Base-by-base conservation (phyloP, 352 stramenopile species). In the Pythium volutum region DNA sequence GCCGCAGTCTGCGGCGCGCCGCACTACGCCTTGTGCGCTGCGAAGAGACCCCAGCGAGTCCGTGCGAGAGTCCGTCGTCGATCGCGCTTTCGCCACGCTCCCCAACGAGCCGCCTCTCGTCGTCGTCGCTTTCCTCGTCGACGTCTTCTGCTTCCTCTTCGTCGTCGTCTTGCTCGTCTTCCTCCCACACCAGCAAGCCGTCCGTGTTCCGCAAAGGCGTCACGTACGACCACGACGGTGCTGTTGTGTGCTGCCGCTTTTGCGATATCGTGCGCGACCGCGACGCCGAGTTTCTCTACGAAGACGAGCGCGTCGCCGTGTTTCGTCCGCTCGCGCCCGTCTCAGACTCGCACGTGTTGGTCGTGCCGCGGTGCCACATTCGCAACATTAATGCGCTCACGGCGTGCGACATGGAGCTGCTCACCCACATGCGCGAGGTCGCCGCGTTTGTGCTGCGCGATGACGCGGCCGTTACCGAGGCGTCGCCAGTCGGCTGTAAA, bases 341-440 rank as follows among this genome's bases (percentile, higher is more conserved):
- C 26, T 81, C 81, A 16, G 71, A 77, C 20, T 89, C 77, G 38
- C 86, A 95, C 64, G 81, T 93, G 22, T 67, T 95, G 45, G 83
- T 95, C 27, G 86, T 95, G 42, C 86, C 86, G 18, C 83, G 84
- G 29, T 79, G 77, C 42, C 86, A 95, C 71, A 89, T 95, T 42
- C 86, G 84, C 42, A 93, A 95, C 67, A 81, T 95, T 36, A 95
- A 93, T 65, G 76, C 84, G 50, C 74, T 95, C 27, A 90, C 80
- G 4, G 49, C 64, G 0, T 58, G 77, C n/a, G 75, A 95, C 59
- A 57, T 74, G 20, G 61, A 72, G 39, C 74, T 95, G 43, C 76
- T 95, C 11, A 57, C 70, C 31, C 79, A 69, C 23, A 95, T 95
- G 86, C 79, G 79, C 29, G 67, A 81, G 45, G 79, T 91, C 46